These are phyloP conservation scores for Anthracocystis panici-leucophaei DNA, from an alignment of 1,284 basidiomycete species.

Conservation along the genomic window DNA sequence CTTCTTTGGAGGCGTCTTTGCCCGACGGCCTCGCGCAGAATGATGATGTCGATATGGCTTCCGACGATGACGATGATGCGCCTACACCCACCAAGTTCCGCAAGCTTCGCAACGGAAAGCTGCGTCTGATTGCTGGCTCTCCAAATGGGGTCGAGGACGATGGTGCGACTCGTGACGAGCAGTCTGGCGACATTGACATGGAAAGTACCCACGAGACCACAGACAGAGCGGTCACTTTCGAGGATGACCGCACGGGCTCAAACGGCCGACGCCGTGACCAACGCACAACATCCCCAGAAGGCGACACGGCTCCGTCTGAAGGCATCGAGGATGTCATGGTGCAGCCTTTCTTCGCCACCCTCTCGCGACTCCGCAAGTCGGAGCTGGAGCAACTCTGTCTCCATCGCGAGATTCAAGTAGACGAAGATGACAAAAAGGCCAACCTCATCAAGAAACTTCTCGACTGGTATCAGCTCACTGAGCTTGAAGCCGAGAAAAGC, in stretches of 20 bases:
- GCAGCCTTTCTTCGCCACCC: conserved; percentile 32
- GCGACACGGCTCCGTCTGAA: conserved; percentile 21
- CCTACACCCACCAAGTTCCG: conserved; percentile 60
- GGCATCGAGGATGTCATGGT: conserved; percentile 35
- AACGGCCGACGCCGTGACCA: not conserved
- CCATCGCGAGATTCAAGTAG: conserved; percentile 29
- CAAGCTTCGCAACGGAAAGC: conserved; percentile 60
- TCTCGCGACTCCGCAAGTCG: conserved; percentile 49
- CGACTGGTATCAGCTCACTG: conserved; percentile 30
- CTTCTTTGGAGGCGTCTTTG: conserved; percentile 7
- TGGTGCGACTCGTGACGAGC: conserved; percentile 1
- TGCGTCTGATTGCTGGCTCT: conserved; percentile 37
- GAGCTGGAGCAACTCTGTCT: conserved; percentile 49
- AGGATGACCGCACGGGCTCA: conserved; percentile 1
- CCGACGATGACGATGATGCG: conserved; percentile 25
- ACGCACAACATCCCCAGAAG: conserved; percentile 19
- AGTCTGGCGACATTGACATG: conserved; percentile 43
- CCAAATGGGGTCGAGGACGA: not conserved
- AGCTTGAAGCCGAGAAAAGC: conserved; percentile 15
- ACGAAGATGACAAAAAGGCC: conserved; percentile 53
- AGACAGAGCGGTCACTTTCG: not conserved
- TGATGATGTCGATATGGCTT: conserved; percentile 19
- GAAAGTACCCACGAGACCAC: conserved; percentile 21
- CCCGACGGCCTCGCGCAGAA: conserved; percentile 6
- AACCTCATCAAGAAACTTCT: conserved; percentile 51